Base-by-base conservation (phyloP, 1,284 basidiomycete species). In the Schizophyllum amplum region DNA sequence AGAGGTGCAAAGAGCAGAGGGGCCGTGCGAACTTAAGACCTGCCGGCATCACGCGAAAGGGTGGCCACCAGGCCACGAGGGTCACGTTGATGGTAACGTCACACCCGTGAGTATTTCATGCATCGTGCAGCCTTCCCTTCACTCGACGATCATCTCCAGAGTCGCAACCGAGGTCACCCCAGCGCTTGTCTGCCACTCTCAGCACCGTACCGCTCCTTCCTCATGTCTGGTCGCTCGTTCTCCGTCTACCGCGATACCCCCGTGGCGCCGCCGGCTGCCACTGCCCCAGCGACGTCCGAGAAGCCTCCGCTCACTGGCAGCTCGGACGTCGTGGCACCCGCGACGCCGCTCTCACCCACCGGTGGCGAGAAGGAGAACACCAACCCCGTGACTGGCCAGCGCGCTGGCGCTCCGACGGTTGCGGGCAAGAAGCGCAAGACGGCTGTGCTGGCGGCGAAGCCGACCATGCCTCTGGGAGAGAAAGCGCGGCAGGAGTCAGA, bases 331-430 rank as follows among this genome's bases (percentile, higher is more conserved):
- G 24, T 55, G 20, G 54, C 24, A 15, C 26, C 60, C 23, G 5
- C 61, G n/a, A 58, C 58, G 21, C 47, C 61, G 54, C 55, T 62
- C 17, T 52, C 63, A 53, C 53, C 74, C 60, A 72, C 72, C 58
- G 57, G 68, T 56, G 55, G 69, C 33, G 85, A 89, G 72, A 90
- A 90, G 74, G 87, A 90, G 70, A 90, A 90, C 66, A 72, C 84
- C 52, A 76, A 90, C 67, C 87, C 87, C 46, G 59, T 85, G 61
- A 89, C 88, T 5, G 87, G 87, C 9, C 76, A 80, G 60, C 68
- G 81, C 2, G 74, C 71, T 33, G 63, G 75, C n/a, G 62, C 69
- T 7, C 68, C 65, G 21, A 67, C 65, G 42, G 68, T 69, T 17
- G 64, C 73, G 24, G 63, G 70, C 55, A 80, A 77, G 71, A 79